These are phyloP conservation scores for Amborella trichopoda DNA, from an alignment of 164 flowering plant genomes.

Conservation along the genomic window DNA sequence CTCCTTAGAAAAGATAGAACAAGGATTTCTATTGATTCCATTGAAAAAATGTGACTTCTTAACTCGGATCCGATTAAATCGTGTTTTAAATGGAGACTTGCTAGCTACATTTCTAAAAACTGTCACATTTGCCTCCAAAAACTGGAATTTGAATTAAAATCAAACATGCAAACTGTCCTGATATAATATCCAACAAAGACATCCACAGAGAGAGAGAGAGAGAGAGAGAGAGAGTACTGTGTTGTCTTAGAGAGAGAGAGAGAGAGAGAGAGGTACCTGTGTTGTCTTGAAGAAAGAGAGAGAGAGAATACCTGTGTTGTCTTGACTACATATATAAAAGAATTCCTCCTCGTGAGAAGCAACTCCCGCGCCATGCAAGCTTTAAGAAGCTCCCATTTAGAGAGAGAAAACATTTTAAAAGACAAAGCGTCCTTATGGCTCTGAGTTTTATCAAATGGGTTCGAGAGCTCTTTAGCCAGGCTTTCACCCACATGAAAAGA, in stretches of 20 bases:
- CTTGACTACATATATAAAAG: slow-evolving; percentile 39
- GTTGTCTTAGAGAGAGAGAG: not conserved
- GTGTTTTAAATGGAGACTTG: too few species aligned
- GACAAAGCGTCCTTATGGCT: slow-evolving; percentile 31
- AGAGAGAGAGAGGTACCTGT: not conserved
- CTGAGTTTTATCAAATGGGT: slow-evolving; percentile 24
- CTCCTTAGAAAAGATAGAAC: too few species aligned
- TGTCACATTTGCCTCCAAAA: not conserved
- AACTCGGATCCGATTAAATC: too few species aligned
- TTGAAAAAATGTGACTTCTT: too few species aligned
- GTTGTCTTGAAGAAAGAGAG: not conserved
- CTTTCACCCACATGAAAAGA: slow-evolving; percentile 23
- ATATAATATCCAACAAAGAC: not conserved
- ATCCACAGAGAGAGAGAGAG: not conserved
- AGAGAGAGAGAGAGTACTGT: not conserved
- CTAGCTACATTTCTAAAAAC: too few species aligned
- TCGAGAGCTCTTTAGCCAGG: slow-evolving; percentile 26
- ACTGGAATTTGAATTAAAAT: not conserved
- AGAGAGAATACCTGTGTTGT: slow-evolving; percentile 24
- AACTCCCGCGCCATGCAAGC: slow-evolving; percentile 45
- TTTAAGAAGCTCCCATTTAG: slow-evolving; percentile 41
- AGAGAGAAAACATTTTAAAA: slow-evolving; percentile 24
- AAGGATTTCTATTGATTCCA: too few species aligned
- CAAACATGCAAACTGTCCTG: not conserved
- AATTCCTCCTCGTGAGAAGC: slow-evolving; percentile 43